Base-by-base conservation (phyloP, 257 asterid species). In the Przewalskia tangutica region DNA sequence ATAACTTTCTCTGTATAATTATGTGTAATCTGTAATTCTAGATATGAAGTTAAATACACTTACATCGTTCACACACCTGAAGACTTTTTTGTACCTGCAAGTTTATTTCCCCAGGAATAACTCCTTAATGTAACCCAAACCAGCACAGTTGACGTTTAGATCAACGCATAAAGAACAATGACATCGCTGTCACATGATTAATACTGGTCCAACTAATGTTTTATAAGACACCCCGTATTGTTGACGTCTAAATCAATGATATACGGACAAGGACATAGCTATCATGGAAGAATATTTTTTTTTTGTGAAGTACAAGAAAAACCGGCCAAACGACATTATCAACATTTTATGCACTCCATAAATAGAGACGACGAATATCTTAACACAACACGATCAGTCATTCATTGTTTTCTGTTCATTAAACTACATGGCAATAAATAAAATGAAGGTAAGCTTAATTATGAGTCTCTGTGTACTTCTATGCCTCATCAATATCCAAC, bases 371-470 rank as follows among this genome's bases (percentile, higher is more conserved):
- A 62, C 0, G n/a, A 23, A 62, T 36, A 12, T 34, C 76, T 27
- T 36, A 38, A 53, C n/a, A 13, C 59, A 53, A 14, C 59, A 14
- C 18, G 2, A 53, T 53, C 59, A 13, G 56, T 51, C 1, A 51
- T 51, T 51, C 42, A 5, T 50, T 50, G 14, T 51, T 12, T 51
- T 51, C 56, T 51, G 17, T 12, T 51, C 56, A 12, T 51, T 4
- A 8, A 2, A 2, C 14, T 54, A 6, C 59, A 17, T 59, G 23
- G 32, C 42, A 81, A 86, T 14, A 14, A 54, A 54, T 54, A 54
- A 58, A 6, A 91, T 87, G 92, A 89, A 81, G 23, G 77, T 5
- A 67, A 48, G 81, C 53, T 51, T 84, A 53, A 53, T 84, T 58
- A 50, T 85, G 12, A 8, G 79, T 63, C 12, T 88, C 20, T 71